Evolutionary conservation across 371 early-diverging fungal genomes (phyloP).

Genomic region (Apophysomyces trapeziformis): DNA sequence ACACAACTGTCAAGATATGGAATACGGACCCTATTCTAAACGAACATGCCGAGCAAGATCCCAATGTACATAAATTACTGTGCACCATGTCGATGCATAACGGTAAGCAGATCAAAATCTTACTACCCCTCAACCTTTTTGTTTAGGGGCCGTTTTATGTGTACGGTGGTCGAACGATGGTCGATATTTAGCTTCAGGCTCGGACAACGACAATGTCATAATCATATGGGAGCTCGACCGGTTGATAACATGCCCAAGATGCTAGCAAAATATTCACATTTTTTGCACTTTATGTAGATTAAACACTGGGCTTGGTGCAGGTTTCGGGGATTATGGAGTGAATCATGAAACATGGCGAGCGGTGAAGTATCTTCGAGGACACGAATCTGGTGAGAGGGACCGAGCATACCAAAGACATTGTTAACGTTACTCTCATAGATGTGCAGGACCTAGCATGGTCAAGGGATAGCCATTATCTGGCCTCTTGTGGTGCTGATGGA

Average conservation of each 20-base stretch:
- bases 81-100: slow-evolving; percentile 85
- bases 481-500: slow-evolving; percentile 92
- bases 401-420: neutral
- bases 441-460: slow-evolving; percentile 96
- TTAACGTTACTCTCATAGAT: slow-evolving; percentile 53
- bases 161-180: slow-evolving; percentile 88
- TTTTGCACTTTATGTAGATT: neutral
- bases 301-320: slow-evolving; percentile 31
- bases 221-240: slow-evolving; percentile 89
- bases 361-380: slow-evolving; percentile 83
- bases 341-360: slow-evolving; percentile 83
- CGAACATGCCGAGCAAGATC: slow-evolving; percentile 53
- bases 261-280: neutral
- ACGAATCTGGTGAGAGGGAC: slow-evolving; percentile 76
- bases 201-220: slow-evolving; percentile 85
- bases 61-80: slow-evolving; percentile 66
- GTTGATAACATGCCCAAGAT: slow-evolving; percentile 30
- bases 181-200: slow-evolving; percentile 83
- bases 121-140: neutral
- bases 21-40: slow-evolving; percentile 71
- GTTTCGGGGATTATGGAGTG: slow-evolving; percentile 63
- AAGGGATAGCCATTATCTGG: slow-evolving; percentile 82
- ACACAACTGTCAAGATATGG: slow-evolving; percentile 87
- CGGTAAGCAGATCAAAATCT: slow-evolving; percentile 54
- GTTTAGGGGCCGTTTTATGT: slow-evolving; percentile 85